Conservation (phyloP, 2,329 filamentous ascomycete species). For the Scolecobasidium constrictum region DNA sequence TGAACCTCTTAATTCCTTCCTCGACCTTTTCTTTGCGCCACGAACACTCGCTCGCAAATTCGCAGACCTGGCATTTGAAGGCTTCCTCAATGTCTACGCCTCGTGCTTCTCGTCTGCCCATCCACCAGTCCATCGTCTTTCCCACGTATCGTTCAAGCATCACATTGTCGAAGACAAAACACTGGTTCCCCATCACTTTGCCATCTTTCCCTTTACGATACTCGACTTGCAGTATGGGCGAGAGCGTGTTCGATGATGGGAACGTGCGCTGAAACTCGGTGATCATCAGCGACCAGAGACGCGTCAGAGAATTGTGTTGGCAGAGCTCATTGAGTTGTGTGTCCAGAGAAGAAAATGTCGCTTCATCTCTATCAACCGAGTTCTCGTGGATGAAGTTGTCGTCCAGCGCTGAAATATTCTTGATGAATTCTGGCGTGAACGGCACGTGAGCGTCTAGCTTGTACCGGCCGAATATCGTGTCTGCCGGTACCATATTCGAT, state of each 20-base stretch:
- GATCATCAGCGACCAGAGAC: constrained; percentile 54
- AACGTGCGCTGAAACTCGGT: constrained; percentile 36
- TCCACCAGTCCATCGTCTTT: constrained; percentile 78
- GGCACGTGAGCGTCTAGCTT: constrained; percentile 49
- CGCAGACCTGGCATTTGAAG: constrained; percentile 77
- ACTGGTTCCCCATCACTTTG: constrained; percentile 44
- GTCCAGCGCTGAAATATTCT: constrained; percentile 59
- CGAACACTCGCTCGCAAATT: constrained; percentile 66
- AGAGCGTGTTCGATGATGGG: constrained; percentile 30
- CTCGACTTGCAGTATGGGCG: constrained; percentile 42
- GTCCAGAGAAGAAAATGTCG: constrained; percentile 13
- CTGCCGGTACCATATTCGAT: constrained; percentile 57
- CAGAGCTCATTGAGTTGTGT: constrained; percentile 38
- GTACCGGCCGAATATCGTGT: constrained; percentile 60
- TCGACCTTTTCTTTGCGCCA: constrained; percentile 66
- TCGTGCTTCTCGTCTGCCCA: constrained; percentile 56
- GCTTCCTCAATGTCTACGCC: constrained; percentile 78
- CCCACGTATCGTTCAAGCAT: constrained; percentile 55
- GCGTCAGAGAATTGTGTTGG: constrained; percentile 46
- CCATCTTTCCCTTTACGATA: constrained; percentile 38
- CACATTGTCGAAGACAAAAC: constrained; percentile 55
- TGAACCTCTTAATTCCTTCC: constrained; percentile 36
- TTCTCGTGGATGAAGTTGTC: constrained; percentile 45
- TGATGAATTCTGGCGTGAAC: constrained; percentile 73
- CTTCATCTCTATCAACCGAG: constrained; percentile 18